A percentile compares a stretch with the other conserved stretches of the same genome.
Conservation (phyloP, 169 alveolate genomes). For the Plasmodium gallinaceum region DNA sequence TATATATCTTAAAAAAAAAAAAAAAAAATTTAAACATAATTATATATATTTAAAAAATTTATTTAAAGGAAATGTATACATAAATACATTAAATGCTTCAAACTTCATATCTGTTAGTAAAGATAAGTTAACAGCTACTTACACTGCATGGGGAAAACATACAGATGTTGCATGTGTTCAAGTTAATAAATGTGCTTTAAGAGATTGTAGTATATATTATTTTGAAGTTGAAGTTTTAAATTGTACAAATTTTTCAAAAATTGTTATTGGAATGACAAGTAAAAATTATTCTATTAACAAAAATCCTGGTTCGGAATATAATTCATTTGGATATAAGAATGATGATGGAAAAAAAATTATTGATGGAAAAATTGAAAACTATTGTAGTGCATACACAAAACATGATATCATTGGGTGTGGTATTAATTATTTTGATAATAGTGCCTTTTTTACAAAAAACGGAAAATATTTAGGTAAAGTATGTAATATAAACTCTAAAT, state of each 20-base stretch:
- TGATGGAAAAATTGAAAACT: constrained; percentile 79
- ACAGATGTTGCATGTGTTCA: constrained; percentile 84
- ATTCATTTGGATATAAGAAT: constrained; percentile 87
- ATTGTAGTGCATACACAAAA: constrained; percentile 82
- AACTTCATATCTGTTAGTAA: constrained; percentile 70
- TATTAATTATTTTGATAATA: constrained; percentile 80
- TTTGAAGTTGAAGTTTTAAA: constrained; percentile 84
- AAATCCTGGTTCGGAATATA: constrained; percentile 85
- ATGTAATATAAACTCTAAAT: constrained; percentile 52
- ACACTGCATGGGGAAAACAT: constrained; percentile 73
- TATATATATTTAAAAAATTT: constrained; percentile 44
- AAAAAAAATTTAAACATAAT: constrained; percentile 53
- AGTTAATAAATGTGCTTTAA: constrained; percentile 83
- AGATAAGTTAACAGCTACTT: constrained; percentile 65
- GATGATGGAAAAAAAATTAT: constrained; percentile 85
- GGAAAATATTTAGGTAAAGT: constrained; percentile 84
- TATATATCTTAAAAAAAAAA: constrained; percentile 37
- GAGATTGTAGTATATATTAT: constrained; percentile 85
- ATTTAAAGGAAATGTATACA: constrained; percentile 43
- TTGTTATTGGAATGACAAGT: constrained; percentile 87
- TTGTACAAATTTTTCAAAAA: constrained; percentile 77
- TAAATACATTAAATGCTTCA: constrained; percentile 57
- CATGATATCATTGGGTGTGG: constrained; percentile 90
- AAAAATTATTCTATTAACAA: constrained; percentile 80
- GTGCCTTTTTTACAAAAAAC: constrained; percentile 86